A percentile compares a stretch with the other conserved stretches of the same genome.
phyloP scores from a whole-genome alignment of 305 asterid species.

The Fraxinus platypoda region DNA sequence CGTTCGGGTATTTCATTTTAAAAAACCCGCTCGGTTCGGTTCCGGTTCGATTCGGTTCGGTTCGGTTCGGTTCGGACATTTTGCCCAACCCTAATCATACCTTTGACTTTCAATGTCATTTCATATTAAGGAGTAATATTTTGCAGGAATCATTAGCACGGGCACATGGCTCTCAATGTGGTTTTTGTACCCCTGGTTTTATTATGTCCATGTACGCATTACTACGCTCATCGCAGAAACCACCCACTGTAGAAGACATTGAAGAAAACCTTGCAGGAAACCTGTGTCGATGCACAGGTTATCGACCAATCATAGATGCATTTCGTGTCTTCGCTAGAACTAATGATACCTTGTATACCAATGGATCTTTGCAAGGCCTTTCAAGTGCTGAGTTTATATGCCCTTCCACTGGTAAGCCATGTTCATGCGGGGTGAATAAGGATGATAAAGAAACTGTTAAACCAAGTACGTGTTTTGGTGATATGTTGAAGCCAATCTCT shows the following conservation, averaged over 20 bases:
- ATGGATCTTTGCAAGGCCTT: constrained; percentile 39
- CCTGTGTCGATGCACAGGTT: constrained; percentile 96
- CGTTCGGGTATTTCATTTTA: too few relatives aligned
- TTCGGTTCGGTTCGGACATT: too few relatives aligned
- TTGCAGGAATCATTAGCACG: constrained; percentile 81
- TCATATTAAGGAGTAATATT: constrained; percentile 17
- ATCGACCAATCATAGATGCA: constrained; percentile 90
- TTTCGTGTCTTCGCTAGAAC: constrained; percentile 83
- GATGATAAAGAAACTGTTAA: constrained; percentile 31
- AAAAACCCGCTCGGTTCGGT: too few relatives aligned
- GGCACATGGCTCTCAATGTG: constrained; percentile 95
- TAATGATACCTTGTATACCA: constrained; percentile 64
- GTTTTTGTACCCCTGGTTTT: constrained; percentile 98
- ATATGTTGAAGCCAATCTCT: constrained; percentile 51
- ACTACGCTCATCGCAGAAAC: constrained; percentile 63
- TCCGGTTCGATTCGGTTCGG: too few relatives aligned
- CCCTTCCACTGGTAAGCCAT: constrained; percentile 95
- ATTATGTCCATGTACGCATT: constrained; percentile 94
- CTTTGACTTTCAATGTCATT: background rate
- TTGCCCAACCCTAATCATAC: too few relatives aligned
- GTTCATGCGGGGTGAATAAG: constrained; percentile 65
- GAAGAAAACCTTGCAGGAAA: constrained; percentile 96
- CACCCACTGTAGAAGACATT: constrained; percentile 73
- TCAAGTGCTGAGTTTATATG: constrained; percentile 55
- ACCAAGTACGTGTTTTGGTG: constrained; percentile 27